These are phyloP conservation scores for Pseudomonodictys pantanalensis DNA, from an alignment of 495 filamentous ascomycete genomes.

Conservation along the genomic window DNA sequence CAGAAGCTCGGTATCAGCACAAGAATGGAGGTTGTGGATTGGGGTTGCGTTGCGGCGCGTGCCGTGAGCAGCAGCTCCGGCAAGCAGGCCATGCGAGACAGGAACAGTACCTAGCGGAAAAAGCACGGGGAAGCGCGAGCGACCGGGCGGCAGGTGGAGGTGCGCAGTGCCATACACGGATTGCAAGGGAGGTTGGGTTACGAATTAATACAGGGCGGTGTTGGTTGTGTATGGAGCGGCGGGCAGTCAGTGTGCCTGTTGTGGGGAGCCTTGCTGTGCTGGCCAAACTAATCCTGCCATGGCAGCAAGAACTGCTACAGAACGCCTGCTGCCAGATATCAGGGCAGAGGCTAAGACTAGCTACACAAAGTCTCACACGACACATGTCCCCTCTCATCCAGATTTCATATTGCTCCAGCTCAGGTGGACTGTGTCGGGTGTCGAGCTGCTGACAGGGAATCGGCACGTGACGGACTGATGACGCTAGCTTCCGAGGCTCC, in stretches of 20 bases:
- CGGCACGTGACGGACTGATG: too few species aligned
- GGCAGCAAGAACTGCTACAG: not conserved
- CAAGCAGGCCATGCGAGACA: not conserved
- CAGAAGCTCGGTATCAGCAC: too few species aligned
- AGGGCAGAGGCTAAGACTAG: too few species aligned
- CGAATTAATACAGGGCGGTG: not conserved
- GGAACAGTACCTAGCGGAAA: constrained; percentile 15
- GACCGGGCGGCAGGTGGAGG: not conserved
- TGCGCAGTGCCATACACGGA: constrained; percentile 1
- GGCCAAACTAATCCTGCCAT: too few species aligned
- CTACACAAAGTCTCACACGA: too few species aligned
- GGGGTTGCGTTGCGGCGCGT: too few species aligned
- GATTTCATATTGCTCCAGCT: too few species aligned
- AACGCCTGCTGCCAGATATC: not conserved
- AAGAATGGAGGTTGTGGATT: too few species aligned
- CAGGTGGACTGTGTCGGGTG: too few species aligned
- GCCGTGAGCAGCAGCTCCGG: not conserved
- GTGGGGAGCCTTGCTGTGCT: not conserved
- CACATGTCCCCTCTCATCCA: too few species aligned
- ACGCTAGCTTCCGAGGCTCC: too few species aligned
- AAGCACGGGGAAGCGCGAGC: constrained; percentile 7
- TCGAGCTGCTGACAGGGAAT: too few species aligned
- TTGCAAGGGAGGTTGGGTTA: not conserved
- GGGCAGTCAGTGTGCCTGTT: constrained; percentile 2
- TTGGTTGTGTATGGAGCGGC: not conserved